Evolutionary conservation across 345 rosid genomes (phyloP).

Genomic region (Hibiscus tridactylites): DNA sequence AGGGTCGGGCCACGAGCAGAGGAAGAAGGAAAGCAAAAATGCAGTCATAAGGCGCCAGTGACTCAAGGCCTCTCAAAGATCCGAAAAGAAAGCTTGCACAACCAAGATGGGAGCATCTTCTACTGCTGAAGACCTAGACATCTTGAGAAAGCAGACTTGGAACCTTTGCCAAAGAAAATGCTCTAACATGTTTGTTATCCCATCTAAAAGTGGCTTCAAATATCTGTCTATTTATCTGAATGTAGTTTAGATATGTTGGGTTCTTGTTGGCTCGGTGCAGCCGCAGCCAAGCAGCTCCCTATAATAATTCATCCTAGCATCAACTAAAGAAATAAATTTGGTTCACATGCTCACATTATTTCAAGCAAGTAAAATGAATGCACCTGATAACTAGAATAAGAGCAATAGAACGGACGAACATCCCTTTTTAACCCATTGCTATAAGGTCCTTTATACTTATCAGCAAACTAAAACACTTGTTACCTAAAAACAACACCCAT

Average conservation of each 20-base stretch:
- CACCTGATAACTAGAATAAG: constrained; percentile 62
- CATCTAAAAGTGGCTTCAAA: constrained; percentile 94
- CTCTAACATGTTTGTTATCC: constrained; percentile 95
- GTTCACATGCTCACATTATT: too few species aligned
- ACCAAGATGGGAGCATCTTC: too few species aligned
- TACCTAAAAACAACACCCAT: neutral
- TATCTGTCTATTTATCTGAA: constrained; percentile 63
- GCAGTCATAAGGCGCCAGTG: too few species aligned
- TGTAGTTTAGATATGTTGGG: constrained; percentile 55
- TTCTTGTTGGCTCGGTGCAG: constrained; percentile 58
- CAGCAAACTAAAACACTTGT: constrained; percentile 70
- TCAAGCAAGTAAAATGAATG: neutral
- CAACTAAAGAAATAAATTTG: neutral
- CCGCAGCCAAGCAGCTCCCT: constrained; percentile 96
- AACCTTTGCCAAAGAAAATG: constrained; percentile 4
- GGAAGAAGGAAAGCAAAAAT: too few species aligned
- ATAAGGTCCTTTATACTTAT: constrained; percentile 58
- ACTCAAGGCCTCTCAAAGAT: too few species aligned
- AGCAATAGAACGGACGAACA: constrained; percentile 69
- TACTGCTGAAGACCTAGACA: too few species aligned
- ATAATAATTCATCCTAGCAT: constrained; percentile 74
- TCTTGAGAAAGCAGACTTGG: too few species aligned
- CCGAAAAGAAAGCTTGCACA: too few species aligned
- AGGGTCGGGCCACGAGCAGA: too few species aligned
- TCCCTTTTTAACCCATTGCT: constrained; percentile 39